Conservation (phyloP, 1,139 yeast species). For the Pichia inconspicua region DNA sequence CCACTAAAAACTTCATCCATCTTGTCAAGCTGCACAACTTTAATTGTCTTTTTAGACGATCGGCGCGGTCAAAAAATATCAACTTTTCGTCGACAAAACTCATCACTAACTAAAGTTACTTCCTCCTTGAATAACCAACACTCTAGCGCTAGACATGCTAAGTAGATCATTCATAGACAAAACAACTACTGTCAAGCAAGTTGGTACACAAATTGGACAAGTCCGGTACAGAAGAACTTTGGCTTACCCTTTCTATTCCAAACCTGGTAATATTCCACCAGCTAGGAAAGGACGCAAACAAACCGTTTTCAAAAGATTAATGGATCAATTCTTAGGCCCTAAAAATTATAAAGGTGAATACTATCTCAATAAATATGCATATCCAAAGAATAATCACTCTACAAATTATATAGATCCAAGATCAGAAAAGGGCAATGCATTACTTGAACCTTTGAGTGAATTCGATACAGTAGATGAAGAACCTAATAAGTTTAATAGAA, state of each 20-base stretch:
- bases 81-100: neutral
- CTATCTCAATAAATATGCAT: conserved; percentile 64
- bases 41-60: neutral
- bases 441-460: conserved; percentile 23
- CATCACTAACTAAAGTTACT: neutral
- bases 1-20: too few relatives aligned
- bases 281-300: conserved; percentile 36
- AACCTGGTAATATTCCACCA: conserved; percentile 35
- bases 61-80: neutral
- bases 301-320: conserved; percentile 32
- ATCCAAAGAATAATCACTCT: conserved; percentile 62
- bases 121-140: neutral
- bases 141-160: conserved; percentile 3
- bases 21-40: too few relatives aligned
- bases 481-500: conserved; percentile 8
- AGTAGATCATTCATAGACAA: conserved; percentile 9
- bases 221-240: conserved; percentile 35
- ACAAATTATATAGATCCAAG: conserved; percentile 72
- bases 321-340: conserved; percentile 69
- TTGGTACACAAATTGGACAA: conserved; percentile 20
- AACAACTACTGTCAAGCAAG: conserved; percentile 9
- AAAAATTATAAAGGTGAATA: conserved; percentile 79
- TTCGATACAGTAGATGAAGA: conserved; percentile 13
- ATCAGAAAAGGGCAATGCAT: conserved; percentile 36
- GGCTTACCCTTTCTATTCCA: conserved; percentile 42